phyloP scores from a whole-genome alignment of 192 early-diverging fungal species.

The Bifiguratus adelaidae region DNA sequence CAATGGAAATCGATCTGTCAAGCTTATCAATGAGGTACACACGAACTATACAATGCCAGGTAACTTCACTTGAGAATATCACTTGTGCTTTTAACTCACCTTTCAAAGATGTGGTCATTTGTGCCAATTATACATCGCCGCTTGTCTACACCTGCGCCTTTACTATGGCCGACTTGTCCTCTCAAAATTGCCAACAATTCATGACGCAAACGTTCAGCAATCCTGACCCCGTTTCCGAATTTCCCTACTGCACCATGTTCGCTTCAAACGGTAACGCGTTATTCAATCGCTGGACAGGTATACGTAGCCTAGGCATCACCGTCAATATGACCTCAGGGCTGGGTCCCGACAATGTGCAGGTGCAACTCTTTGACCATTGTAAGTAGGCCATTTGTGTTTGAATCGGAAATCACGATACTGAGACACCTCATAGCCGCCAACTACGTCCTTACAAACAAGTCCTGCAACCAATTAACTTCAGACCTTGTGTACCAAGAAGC shows the following conservation, averaged over 20 bases:
- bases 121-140: not conserved
- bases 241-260: not conserved
- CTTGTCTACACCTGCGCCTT: not conserved
- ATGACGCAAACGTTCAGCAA: not conserved
- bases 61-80: not conserved
- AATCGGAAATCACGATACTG: too few relatives aligned
- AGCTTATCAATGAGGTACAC: not conserved
- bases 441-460: too few relatives aligned
- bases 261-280: not conserved
- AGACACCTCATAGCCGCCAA: too few relatives aligned
- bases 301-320: not conserved
- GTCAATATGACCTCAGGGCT: too few relatives aligned
- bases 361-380: not conserved
- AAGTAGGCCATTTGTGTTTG: not conserved
- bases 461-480: too few relatives aligned
- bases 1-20: not conserved
- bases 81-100: not conserved
- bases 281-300: not conserved
- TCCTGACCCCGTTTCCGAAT: not conserved
- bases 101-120: not conserved
- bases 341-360: not conserved
- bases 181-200: not conserved
- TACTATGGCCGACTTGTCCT: not conserved
- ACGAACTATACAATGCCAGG: not conserved
- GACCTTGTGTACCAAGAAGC: too few relatives aligned